Conservation (phyloP, 169 alveolate genomes). For the Haemoproteus tartakovskyi region DNA sequence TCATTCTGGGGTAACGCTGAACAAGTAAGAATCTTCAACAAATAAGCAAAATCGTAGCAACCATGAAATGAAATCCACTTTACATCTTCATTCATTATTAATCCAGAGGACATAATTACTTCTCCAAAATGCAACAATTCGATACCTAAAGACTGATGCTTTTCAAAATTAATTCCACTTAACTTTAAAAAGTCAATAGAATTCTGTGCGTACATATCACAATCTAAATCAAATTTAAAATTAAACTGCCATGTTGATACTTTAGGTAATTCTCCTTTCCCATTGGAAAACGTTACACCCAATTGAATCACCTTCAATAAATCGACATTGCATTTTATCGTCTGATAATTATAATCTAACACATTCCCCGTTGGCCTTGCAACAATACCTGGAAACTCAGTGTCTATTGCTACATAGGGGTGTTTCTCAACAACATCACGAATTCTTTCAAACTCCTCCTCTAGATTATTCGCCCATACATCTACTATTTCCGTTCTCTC, state of each 20-base stretch:
- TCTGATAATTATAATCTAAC: constrained; percentile 93
- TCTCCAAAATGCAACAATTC: constrained; percentile 94
- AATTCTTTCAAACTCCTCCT: constrained; percentile 88
- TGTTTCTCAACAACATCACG: constrained; percentile 88
- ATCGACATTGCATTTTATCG: constrained; percentile 94
- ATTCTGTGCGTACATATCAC: constrained; percentile 90
- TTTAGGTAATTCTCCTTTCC: constrained; percentile 84
- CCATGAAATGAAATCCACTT: constrained; percentile 98
- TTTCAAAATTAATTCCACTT: constrained; percentile 96
- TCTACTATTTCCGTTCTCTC: constrained; percentile 83
- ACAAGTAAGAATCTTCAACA: constrained; percentile 89
- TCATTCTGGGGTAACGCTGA: constrained; percentile 90
- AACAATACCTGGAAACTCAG: constrained; percentile 93
- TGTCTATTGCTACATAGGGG: constrained; percentile 89
- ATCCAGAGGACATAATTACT: constrained; percentile 90
- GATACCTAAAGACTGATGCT: constrained; percentile 90
- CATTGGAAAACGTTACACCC: constrained; percentile 94
- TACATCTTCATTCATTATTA: constrained; percentile 95
- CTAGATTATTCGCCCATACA: constrained; percentile 85
- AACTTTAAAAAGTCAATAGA: constrained; percentile 90
- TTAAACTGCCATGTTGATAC: constrained; percentile 96
- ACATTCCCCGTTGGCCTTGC: constrained; percentile 87
- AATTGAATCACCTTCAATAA: constrained; percentile 93
- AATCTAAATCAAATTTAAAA: constrained; percentile 90
- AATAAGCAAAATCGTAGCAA: constrained; percentile 96